Conservation (phyloP, 1,139 yeast genomes). For the Kodamaea arcana region DNA sequence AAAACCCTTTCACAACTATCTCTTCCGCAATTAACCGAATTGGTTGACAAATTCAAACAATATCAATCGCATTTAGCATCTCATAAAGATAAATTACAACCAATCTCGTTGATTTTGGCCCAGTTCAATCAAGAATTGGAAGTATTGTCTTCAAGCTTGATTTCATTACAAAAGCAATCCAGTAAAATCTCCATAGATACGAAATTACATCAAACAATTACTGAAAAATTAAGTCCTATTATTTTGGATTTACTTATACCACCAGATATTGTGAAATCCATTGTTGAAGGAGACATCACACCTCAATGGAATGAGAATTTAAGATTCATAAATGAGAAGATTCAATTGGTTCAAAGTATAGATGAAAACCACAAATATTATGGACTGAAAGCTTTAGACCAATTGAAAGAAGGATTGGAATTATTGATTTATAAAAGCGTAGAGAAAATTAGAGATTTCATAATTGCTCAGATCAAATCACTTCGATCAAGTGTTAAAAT, state of each 20-base stretch:
- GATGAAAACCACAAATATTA: slow-evolving; percentile 19
- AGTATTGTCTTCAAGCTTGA: slow-evolving; percentile 57
- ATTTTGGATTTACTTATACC: slow-evolving; percentile 73
- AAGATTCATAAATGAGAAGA: slow-evolving; percentile 53
- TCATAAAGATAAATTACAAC: slow-evolving; percentile 34
- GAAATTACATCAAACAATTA: slow-evolving; percentile 49
- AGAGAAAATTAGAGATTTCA: slow-evolving; percentile 71
- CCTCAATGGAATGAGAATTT: slow-evolving; percentile 58
- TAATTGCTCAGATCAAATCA: slow-evolving; percentile 59
- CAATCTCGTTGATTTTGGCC: slow-evolving; percentile 38
- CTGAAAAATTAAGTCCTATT: slow-evolving; percentile 61
- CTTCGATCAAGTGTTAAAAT: slow-evolving; percentile 44
- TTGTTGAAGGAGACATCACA: slow-evolving; percentile 46
- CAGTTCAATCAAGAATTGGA: slow-evolving; percentile 57
- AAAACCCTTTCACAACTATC: not conserved
- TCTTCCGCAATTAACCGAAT: slow-evolving; percentile 3
- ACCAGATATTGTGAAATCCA: slow-evolving; percentile 55
- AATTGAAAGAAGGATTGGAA: slow-evolving; percentile 36
- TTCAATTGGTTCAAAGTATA: slow-evolving; percentile 38
- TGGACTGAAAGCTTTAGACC: slow-evolving; percentile 32
- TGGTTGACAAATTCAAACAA: slow-evolving; percentile 25
- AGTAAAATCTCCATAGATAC: slow-evolving; percentile 32
- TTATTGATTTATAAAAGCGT: slow-evolving; percentile 49
- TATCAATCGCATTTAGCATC: slow-evolving; percentile 34
- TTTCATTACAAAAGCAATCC: slow-evolving; percentile 53